phyloP scores from a whole-genome alignment of 768 basidiomycete genomes.

The Mycena amicta region DNA sequence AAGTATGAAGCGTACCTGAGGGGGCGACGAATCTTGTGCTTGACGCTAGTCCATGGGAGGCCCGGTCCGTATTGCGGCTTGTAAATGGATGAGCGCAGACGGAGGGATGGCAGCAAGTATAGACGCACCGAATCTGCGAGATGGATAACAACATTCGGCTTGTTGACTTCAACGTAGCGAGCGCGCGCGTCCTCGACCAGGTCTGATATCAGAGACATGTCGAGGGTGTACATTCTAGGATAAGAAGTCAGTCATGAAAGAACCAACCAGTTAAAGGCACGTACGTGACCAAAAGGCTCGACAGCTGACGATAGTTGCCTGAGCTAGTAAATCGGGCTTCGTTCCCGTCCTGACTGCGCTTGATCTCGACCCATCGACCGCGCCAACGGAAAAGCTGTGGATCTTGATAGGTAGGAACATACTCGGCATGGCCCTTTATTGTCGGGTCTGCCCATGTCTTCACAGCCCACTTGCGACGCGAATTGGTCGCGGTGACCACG shows the following conservation, averaged over 20 bases:
- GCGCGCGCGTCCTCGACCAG: constrained; percentile 39
- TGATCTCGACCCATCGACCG: constrained; percentile 42
- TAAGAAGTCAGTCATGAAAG: background rate
- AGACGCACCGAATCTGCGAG: constrained; percentile 33
- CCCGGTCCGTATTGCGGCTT: constrained; percentile 41
- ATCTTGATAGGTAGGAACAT: constrained; percentile 41
- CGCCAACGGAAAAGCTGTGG: constrained; percentile 46
- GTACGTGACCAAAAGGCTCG: constrained; percentile 34
- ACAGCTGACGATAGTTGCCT: constrained; percentile 9
- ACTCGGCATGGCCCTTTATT: constrained; percentile 37
- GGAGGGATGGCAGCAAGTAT: background rate
- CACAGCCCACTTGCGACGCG: constrained; percentile 42
- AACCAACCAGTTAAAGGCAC: constrained; percentile 7
- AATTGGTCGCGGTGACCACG: constrained; percentile 40
- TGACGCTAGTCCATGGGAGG: constrained; percentile 46
- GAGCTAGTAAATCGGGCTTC: constrained; percentile 6
- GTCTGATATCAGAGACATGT: constrained; percentile 36
- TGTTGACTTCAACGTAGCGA: constrained; percentile 37
- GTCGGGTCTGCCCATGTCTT: constrained; percentile 23
- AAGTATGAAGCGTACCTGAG: constrained; percentile 25
- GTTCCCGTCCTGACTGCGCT: constrained; percentile 25
- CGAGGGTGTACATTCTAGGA: constrained; percentile 45
- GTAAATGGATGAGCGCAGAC: constrained; percentile 7
- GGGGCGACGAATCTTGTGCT: constrained; percentile 52
- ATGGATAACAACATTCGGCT: constrained; percentile 39